Base-by-base conservation (phyloP, 129 eudicot species). In the Smallanthus sonchifolius region DNA sequence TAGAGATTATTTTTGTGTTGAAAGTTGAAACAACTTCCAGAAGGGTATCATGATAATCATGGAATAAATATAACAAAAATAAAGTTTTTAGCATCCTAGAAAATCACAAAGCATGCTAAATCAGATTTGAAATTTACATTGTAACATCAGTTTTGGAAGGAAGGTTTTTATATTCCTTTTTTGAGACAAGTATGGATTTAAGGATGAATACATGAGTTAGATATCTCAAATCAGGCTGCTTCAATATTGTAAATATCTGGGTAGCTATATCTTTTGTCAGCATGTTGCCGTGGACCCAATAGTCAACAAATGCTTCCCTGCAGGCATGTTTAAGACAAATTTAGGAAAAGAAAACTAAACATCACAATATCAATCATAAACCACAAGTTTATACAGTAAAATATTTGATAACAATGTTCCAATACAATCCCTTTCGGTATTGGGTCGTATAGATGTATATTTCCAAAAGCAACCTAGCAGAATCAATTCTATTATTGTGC, bases 231-330 rank as follows among this genome's bases (percentile, higher is more conserved):
- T 89, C 89, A 63, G 97, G 96, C 77, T 89, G 91, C 84, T 89
- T 92, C 79, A 92, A 80, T 75, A 92, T 84, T 74, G 85, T 82
- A 74, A 63, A 89, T 78, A 92, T 87, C 66, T 89, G 97, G 52
- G 87, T 83, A 54, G 92, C 86, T 78, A 42, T 74, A 62, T 90
- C 96, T 79, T 84, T 85, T 6, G 88, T 85, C 88, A 90, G 83
- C 87, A 87, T 84, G 75, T 85, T 85, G 72, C 87, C 81, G 75
- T 87, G 85, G 79, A 90, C 82, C 96, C 96, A 90, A 69, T 84
- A 87, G 54, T 90, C 86, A 47, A 90, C 92, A 87, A 90, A 90
- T 64, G 92, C 96, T 77, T 90, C 91, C 72, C 96, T 90, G 64
- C 82, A 72, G n/a, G 55, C 51, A 73, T 63, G 69, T 70, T 52